Percentiles rank a stretch among this genome's conserved stretches.
phyloP scores from a whole-genome alignment of 352 stramenopile genomes.

The Pythium inflatum region DNA sequence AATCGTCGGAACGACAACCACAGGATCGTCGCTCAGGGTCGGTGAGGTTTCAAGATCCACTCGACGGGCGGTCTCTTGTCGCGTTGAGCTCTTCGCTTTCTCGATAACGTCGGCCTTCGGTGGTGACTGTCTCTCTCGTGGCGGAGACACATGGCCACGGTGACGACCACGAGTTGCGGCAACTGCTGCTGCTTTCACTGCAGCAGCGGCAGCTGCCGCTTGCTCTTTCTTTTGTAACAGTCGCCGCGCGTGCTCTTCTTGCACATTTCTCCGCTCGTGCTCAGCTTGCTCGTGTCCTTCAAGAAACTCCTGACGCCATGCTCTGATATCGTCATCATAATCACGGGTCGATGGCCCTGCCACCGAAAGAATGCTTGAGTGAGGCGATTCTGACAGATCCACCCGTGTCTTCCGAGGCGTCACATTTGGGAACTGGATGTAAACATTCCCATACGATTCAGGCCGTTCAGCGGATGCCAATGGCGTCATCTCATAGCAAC shows the following conservation, averaged over 20 bases:
- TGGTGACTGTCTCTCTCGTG: slow-evolving; percentile 3
- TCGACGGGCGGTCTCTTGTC: neutral
- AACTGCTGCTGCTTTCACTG: neutral
- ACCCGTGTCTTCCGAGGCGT: slow-evolving; percentile 40
- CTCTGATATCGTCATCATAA: slow-evolving; percentile 15
- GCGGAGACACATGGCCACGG: neutral
- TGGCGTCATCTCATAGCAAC: neutral
- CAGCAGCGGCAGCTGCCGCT: neutral
- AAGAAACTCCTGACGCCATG: slow-evolving; percentile 13
- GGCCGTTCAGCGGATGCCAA: neutral
- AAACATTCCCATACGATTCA: slow-evolving; percentile 39
- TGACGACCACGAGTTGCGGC: slow-evolving; percentile 4
- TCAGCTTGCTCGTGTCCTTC: slow-evolving; percentile 24
- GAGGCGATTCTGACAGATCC: neutral
- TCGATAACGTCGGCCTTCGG: neutral
- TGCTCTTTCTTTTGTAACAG: slow-evolving; percentile 12
- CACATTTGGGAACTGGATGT: slow-evolving; percentile 67
- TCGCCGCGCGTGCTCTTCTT: slow-evolving; percentile 26
- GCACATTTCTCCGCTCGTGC: slow-evolving; percentile 2
- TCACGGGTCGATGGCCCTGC: neutral
- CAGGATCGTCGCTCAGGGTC: neutral
- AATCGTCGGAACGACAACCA: slow-evolving; percentile 11
- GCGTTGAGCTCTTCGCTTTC: neutral
- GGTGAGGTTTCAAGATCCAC: neutral
- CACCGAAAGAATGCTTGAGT: no score